Base-by-base conservation (phyloP, 2,329 filamentous ascomycete genomes). In the Colletotrichum brevisporum region DNA sequence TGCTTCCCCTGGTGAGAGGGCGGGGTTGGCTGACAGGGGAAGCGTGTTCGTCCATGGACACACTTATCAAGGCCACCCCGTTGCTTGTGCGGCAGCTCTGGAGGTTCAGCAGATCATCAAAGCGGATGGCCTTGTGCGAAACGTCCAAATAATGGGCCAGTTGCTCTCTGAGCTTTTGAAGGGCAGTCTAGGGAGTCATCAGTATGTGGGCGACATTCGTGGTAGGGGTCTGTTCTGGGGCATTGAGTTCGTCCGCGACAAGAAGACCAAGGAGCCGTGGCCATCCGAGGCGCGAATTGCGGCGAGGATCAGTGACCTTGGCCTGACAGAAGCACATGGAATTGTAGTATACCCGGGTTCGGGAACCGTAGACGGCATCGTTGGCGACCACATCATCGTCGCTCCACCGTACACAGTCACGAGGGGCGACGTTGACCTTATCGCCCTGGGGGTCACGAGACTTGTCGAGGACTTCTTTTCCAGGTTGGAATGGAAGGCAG, bases 301-400 rank as follows among this genome's bases (percentile, higher is more conserved):
- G 1, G 83, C 80, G 71, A 78, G 77, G 6, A 77, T 79, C 21
- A 67, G 73, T 8, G 41, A 75, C 10, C 55, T 67, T 16, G 52
- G 63, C n/a, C 57, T 83, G 60, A 67, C 58, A 1, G 58, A 74
- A 9, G 48, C 73, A 6, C 80, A 83, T 54, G 76, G 77, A 0
- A 74, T 86, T n/a, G 78, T 79, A 8, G 75, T 93, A 3, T 94
- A 93, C 75, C 89, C 89, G 1, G 90, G 90, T 0, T 80, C 81
- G 1, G 91, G 91, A 1, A 89, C 89, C 0, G 86, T 82, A 0
- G 89, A 85, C 72, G 84, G 92, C 55, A 83, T 86, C 2, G 75
- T 76, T 1, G 91, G 92, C 9, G 92, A 95, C 75, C 91, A 93
- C 77, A 81, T 94, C 51, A 83, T 94, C 24, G 74, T 94, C 10